Evolutionary conservation across 352 stramenopile species (phyloP).

Genomic region (Phytopythium helicoides): DNA sequence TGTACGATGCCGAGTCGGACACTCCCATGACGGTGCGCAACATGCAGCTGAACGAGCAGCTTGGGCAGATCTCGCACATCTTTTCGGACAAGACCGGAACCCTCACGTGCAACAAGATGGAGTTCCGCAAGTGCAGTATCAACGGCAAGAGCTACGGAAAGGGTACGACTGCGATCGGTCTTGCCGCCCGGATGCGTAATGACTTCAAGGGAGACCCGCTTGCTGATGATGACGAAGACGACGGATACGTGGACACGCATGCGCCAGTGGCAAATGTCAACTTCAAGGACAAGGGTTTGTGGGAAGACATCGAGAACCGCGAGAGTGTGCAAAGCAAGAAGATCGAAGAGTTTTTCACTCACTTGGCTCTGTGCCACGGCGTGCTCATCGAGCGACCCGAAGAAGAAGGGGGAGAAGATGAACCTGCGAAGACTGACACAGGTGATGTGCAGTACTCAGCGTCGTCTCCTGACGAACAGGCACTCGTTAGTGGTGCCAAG

Average conservation of each 20-base stretch:
- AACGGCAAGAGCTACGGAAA: slow-evolving; percentile 78
- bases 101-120: slow-evolving; percentile 89
- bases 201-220: slow-evolving; percentile 49
- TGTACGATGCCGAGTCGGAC: slow-evolving; percentile 78
- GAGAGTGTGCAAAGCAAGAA: slow-evolving; percentile 36
- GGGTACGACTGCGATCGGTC: slow-evolving; percentile 80
- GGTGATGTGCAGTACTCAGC: slow-evolving; percentile 75
- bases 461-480: slow-evolving; percentile 87
- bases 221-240: slow-evolving; percentile 39
- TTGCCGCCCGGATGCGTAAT: slow-evolving; percentile 59
- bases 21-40: slow-evolving; percentile 77
- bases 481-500: slow-evolving; percentile 82
- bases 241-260: slow-evolving; percentile 20
- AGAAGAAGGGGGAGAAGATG: slow-evolving; percentile 8
- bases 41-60: slow-evolving; percentile 86
- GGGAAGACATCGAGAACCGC: slow-evolving; percentile 46
- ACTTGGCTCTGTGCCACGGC: slow-evolving; percentile 92
- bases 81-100: slow-evolving; percentile 94
- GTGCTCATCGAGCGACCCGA: slow-evolving; percentile 94
- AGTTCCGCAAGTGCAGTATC: slow-evolving; percentile 88
- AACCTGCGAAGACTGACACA: not conserved
- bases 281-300: slow-evolving; percentile 70
- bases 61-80: slow-evolving; percentile 95
- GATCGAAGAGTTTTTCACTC: slow-evolving; percentile 83
- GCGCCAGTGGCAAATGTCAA: slow-evolving; percentile 64